phyloP scores from a whole-genome alignment of 2,329 filamentous ascomycete species.

The Fusarium hainanense region DNA sequence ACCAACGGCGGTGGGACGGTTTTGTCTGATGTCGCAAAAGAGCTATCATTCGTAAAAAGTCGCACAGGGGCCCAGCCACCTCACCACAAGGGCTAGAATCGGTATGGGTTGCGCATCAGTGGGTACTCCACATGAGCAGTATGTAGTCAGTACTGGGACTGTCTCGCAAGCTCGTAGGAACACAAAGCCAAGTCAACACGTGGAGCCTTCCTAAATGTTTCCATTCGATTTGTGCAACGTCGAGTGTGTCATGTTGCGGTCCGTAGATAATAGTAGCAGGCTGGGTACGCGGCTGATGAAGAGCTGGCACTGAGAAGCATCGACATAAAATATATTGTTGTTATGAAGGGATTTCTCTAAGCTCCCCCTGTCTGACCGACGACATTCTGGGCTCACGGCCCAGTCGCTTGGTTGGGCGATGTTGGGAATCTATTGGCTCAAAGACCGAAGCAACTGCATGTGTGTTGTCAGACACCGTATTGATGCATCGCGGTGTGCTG shows the following conservation, averaged over 20 bases:
- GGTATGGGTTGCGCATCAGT: conserved; percentile 47
- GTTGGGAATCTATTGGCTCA: conserved; percentile 31
- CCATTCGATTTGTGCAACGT: conserved; percentile 43
- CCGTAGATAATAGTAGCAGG: conserved; percentile 28
- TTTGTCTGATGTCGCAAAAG: conserved; percentile 37
- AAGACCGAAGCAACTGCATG: conserved; percentile 33
- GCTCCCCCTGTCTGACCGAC: conserved; percentile 33
- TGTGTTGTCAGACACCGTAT: conserved; percentile 41
- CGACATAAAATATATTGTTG: conserved; percentile 13
- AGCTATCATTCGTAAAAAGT: conserved; percentile 39
- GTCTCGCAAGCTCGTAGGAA: conserved; percentile 41
- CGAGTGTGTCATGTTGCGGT: conserved; percentile 27
- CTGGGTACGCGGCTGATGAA: neutral
- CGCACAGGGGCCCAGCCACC: conserved; percentile 43
- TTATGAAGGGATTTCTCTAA: conserved; percentile 3
- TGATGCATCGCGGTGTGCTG: conserved; percentile 35
- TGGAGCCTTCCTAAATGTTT: conserved; percentile 45
- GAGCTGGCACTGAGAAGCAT: neutral
- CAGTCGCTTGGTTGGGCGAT: conserved; percentile 40
- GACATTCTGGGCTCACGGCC: conserved; percentile 30
- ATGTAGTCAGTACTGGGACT: conserved; percentile 39
- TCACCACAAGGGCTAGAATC: conserved; percentile 42
- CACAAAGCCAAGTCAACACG: conserved; percentile 45
- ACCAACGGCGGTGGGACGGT: conserved; percentile 38
- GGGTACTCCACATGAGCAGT: conserved; percentile 47